Conservation (phyloP, 257 asterid species). For the Linderniella brevidens region DNA sequence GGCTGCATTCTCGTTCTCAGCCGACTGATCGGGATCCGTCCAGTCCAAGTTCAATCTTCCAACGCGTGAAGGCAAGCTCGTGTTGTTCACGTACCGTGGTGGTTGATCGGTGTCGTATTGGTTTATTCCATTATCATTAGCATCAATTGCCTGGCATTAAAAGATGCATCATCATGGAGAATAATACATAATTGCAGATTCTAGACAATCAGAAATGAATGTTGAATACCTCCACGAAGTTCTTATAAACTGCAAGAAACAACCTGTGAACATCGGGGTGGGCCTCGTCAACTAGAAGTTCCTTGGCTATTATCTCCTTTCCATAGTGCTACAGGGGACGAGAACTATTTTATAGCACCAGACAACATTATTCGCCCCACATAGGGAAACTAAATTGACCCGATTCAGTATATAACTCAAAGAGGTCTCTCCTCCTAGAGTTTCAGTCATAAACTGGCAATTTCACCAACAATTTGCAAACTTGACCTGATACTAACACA, state of each 20-base stretch:
- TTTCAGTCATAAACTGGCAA: background rate
- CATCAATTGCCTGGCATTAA: slow-evolving; percentile 60
- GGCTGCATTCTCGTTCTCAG: slow-evolving; percentile 76
- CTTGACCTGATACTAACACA: background rate
- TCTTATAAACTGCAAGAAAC: slow-evolving; percentile 65
- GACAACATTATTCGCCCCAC: too few relatives aligned
- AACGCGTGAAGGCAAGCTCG: slow-evolving; percentile 74
- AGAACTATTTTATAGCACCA: background rate
- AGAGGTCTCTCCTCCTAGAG: background rate
- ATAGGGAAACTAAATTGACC: too few relatives aligned
- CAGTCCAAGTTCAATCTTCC: slow-evolving; percentile 77
- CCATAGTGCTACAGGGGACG: slow-evolving; percentile 59
- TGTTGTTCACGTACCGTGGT: slow-evolving; percentile 67
- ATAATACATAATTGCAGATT: too few relatives aligned
- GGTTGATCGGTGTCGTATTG: slow-evolving; percentile 77
- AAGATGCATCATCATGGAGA: too few relatives aligned
- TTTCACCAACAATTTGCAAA: background rate
- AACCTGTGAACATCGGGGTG: slow-evolving; percentile 69
- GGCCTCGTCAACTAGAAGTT: slow-evolving; percentile 58
- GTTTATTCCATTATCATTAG: slow-evolving; percentile 77
- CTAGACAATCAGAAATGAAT: too few relatives aligned
- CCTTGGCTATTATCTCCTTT: slow-evolving; percentile 76
- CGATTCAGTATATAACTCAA: too few relatives aligned
- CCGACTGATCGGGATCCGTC: slow-evolving; percentile 69
- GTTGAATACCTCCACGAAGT: slow-evolving; percentile 75